Conservation (phyloP, 208 protist species). For the Trypanosoma theileri region DNA sequence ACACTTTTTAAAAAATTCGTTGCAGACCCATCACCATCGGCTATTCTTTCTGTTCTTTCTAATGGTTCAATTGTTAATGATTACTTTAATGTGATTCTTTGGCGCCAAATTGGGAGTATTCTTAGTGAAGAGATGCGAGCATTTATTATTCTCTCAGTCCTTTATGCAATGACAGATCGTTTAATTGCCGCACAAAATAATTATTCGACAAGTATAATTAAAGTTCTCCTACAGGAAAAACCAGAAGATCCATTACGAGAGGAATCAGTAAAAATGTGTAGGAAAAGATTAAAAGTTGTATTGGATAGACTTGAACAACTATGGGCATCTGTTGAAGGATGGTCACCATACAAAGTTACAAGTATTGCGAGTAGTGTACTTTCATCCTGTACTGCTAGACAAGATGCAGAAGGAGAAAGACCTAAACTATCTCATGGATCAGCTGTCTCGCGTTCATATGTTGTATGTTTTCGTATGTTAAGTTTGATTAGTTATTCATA, state of each 20-base stretch:
- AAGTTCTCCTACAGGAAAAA: conserved; percentile 11
- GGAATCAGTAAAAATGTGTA: conserved; percentile 18
- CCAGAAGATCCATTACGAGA: conserved; percentile 14
- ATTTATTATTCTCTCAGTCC: conserved; percentile 21
- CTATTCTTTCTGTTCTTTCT: conserved; percentile 29
- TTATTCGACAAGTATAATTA: conserved; percentile 48
- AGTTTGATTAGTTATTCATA: conserved; percentile 31
- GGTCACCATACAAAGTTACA: conserved; percentile 49
- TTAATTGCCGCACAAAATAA: conserved; percentile 66
- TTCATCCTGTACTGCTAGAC: not conserved
- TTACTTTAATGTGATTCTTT: conserved; percentile 26
- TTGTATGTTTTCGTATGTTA: conserved; percentile 73
- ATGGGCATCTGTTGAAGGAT: conserved; percentile 43
- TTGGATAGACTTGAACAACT: conserved; percentile 25
- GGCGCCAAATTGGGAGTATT: conserved; percentile 10
- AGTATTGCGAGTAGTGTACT: conserved; percentile 46
- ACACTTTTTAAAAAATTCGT: conserved; percentile 23
- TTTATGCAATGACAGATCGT: conserved; percentile 56
- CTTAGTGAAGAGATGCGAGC: conserved; percentile 16
- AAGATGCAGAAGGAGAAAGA: conserved; percentile 7
- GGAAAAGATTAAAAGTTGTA: conserved; percentile 19
- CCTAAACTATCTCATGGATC: conserved; percentile 27
- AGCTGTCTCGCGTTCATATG: conserved; percentile 49
- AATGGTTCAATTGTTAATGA: conserved; percentile 23
- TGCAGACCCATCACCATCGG: conserved; percentile 5